These are phyloP conservation scores for Myriangium duriaei DNA, from an alignment of 2,329 filamentous ascomycete genomes.

Conservation along the genomic window DNA sequence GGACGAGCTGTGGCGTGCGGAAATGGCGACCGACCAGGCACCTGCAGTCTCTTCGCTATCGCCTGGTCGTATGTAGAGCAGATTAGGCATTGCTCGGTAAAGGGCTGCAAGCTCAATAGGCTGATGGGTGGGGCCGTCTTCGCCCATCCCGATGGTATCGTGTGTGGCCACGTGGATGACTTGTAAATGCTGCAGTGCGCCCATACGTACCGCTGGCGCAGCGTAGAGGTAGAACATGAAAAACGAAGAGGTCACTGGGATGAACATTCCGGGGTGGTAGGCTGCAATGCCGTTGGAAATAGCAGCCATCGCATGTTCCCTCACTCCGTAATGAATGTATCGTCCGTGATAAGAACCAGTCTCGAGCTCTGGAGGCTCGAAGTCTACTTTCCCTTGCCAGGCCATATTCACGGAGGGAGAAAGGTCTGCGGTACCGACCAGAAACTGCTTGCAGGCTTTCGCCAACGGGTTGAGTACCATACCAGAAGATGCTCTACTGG, in stretches of 20 bases:
- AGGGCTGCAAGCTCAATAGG: conserved; percentile 45
- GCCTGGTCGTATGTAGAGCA: conserved; percentile 47
- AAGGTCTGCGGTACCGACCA: conserved; percentile 27
- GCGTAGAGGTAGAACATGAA: conserved; percentile 53
- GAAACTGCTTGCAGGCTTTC: conserved; percentile 21
- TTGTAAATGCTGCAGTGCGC: conserved; percentile 42
- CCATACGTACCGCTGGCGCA: conserved; percentile 48
- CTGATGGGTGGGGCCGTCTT: conserved; percentile 52
- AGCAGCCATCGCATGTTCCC: conserved; percentile 27
- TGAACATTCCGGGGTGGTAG: conserved; percentile 41
- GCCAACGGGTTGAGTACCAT: conserved; percentile 29
- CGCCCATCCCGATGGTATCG: conserved; percentile 47
- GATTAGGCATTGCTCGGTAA: conserved; percentile 51
- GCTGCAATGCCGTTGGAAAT: conserved; percentile 45
- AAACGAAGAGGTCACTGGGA: conserved; percentile 47
- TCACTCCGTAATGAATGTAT: conserved; percentile 33
- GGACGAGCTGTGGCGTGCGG: conserved; percentile 29
- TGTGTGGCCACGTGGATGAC: conserved; percentile 50
- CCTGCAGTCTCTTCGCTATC: conserved; percentile 47
- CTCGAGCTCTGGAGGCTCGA: conserved; percentile 28
- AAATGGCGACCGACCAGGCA: conserved; percentile 40
- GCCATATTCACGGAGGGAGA: conserved; percentile 26
- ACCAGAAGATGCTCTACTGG: conserved; percentile 39
- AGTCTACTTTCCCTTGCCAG: conserved; percentile 37
- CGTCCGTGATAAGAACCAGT: conserved; percentile 41